Evolutionary conservation across 2,329 filamentous ascomycete genomes (phyloP).

Genomic region (Incumbomyces delicatus): DNA sequence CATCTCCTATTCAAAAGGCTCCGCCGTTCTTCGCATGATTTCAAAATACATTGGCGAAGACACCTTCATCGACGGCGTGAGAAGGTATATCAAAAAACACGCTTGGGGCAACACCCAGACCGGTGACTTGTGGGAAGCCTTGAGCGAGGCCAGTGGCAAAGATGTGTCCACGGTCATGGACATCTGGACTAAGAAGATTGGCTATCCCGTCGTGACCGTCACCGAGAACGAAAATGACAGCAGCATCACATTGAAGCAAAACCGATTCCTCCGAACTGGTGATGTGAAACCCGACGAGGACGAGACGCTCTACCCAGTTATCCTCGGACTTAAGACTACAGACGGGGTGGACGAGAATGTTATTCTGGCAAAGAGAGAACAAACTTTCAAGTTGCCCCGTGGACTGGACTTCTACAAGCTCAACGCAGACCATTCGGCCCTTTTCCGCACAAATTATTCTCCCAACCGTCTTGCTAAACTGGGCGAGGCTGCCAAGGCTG

Average conservation of each 20-base stretch:
- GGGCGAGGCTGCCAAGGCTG: conserved; percentile 71
- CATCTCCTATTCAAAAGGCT: conserved; percentile 95
- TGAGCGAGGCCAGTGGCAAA: conserved; percentile 83
- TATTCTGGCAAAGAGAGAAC: conserved; percentile 63
- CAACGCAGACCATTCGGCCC: conserved; percentile 86
- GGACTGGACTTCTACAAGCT: conserved; percentile 83
- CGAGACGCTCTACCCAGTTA: conserved; percentile 75
- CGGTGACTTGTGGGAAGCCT: conserved; percentile 77
- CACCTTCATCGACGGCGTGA: conserved; percentile 81
- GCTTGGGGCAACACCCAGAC: conserved; percentile 94
- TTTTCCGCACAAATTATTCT: conserved; percentile 83
- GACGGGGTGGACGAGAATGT: conserved; percentile 70
- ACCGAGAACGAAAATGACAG: conserved; percentile 62
- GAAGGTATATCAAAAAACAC: conserved; percentile 86
- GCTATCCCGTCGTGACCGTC: conserved; percentile 82
- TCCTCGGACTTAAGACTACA: conserved; percentile 75
- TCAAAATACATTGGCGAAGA: conserved; percentile 92
- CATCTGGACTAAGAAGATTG: conserved; percentile 94
- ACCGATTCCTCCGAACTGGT: conserved; percentile 83
- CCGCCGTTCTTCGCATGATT: conserved; percentile 92
- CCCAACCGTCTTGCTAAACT: conserved; percentile 78
- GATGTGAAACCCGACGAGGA: conserved; percentile 93
- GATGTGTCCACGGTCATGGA: conserved; percentile 84
- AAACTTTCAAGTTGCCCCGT: conserved; percentile 64
- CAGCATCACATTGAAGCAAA: conserved; percentile 81